Conservation (phyloP, 1,139 yeast genomes). For the Debaryomyces sp. region DNA sequence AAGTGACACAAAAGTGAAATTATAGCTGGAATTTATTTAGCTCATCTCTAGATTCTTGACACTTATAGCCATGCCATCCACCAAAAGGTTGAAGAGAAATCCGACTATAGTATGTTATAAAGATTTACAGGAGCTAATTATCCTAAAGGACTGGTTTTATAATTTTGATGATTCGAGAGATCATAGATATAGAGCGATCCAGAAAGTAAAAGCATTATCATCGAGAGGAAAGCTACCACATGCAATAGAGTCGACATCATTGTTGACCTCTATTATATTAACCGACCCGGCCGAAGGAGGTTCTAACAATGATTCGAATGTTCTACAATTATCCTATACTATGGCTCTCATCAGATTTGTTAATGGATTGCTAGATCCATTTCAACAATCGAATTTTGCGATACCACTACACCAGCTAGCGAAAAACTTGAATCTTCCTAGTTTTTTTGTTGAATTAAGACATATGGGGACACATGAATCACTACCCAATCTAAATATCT, state of each 20-base stretch:
- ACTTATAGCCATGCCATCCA: neutral
- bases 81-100: slow-evolving; percentile 18
- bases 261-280: slow-evolving; percentile 57
- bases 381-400: slow-evolving; percentile 78
- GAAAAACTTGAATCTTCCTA: slow-evolving; percentile 66
- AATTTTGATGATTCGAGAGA: slow-evolving; percentile 31
- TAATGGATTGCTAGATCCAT: slow-evolving; percentile 87
- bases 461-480: slow-evolving; percentile 92
- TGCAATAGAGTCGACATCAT: slow-evolving; percentile 58
- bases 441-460: slow-evolving; percentile 84
- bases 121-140: slow-evolving; percentile 49
- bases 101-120: slow-evolving; percentile 64
- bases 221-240: slow-evolving; percentile 50
- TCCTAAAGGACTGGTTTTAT: slow-evolving; percentile 63
- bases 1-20: neutral
- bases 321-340: slow-evolving; percentile 58
- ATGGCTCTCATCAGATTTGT: slow-evolving; percentile 87
- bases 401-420: slow-evolving; percentile 81
- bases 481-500: slow-evolving; percentile 69
- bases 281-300: slow-evolving; percentile 39
- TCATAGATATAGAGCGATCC: slow-evolving; percentile 35
- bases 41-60: neutral
- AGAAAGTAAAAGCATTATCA: slow-evolving; percentile 46
- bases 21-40: neutral
- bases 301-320: slow-evolving; percentile 27